Base-by-base conservation (phyloP, 768 basidiomycete genomes). In the Lentinula lateritia region DNA sequence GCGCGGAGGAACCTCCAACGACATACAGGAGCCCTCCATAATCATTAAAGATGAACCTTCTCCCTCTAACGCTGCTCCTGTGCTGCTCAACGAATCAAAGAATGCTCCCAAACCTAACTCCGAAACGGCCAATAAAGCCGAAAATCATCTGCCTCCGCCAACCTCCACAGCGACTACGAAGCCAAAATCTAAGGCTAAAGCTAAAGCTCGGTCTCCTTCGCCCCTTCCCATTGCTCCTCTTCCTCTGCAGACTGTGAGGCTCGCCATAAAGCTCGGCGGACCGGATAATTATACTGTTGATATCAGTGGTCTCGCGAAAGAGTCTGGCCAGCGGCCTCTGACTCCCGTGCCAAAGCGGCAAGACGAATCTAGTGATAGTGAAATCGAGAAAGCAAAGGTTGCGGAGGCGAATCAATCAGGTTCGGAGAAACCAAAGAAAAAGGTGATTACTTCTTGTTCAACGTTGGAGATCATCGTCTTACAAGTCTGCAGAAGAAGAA, bases 281-380 rank as follows among this genome's bases (percentile, higher is more conserved):
- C 89, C 88, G 1, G 79, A 82, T 1, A 85, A 87, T 65, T 92
- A 92, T 70, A 88, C 89, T 61, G 85, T 92, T 50, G 85, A 92
- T 66, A 81, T 92, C 61, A 66, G 80, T 6, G 65, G 71, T 20
- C 73, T 84, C 36, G 80, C 89, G 34, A 85, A 86, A 64, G 81
- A 78, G 8, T 83, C 85, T 1, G 89, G 89, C 6, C 90, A 90
- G 71, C 77, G 87, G 13, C 76, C 78, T 1, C 74, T 82, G 1
- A 87, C 88, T 32, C 75, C 75, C 5, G 52, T 65, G 52, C 71
- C 69, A 32, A 52, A 65, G 54, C 60, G 39, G 50, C 80, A 78
- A 62, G 74, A 68, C 34, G 83, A 85, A 65, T 78, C 80, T 16
- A 84, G 81, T 66, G 86, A 87, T 64, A 82, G 80, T 53, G 84